Evolutionary conservation across 441 rosid species (phyloP).

Genomic region (Populus hybrid): DNA sequence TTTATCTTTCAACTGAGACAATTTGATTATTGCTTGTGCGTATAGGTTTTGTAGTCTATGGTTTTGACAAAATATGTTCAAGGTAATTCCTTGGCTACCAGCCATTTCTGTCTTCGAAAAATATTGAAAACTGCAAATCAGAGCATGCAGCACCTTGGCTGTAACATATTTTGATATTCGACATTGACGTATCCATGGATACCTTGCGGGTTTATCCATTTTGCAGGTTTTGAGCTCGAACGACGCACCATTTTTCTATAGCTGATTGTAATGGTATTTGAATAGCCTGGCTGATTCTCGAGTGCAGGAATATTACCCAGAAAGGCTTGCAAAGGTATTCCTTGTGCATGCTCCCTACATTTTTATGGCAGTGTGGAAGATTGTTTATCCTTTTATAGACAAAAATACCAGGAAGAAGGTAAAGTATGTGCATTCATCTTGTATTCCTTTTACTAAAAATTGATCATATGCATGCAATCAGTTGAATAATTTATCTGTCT

Average conservation of each 20-base stretch:
- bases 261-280: not conserved
- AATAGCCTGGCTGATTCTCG: not conserved
- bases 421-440: not conserved
- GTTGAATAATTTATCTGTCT: not conserved
- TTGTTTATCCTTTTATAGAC: conserved; percentile 54
- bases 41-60: conserved; percentile 41
- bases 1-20: not conserved
- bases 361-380: conserved; percentile 58
- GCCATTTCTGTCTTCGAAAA: not conserved
- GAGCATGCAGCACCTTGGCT: too few relatives aligned
- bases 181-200: conserved; percentile 28
- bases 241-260: not conserved
- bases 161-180: not conserved
- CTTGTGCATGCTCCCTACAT: conserved; percentile 51
- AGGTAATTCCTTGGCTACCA: conserved; percentile 28
- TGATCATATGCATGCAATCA: too few relatives aligned
- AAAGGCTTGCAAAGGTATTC: conserved; percentile 52
- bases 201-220: conserved; percentile 32
- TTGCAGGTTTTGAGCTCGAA: conserved; percentile 35
- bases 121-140: not conserved
- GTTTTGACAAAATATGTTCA: conserved; percentile 35
- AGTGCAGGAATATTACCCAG: conserved; percentile 66
- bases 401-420: conserved; percentile 52
- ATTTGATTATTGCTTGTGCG: not conserved
- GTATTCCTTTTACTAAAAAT: too few relatives aligned